These are phyloP conservation scores for Auriscalpium vulgare DNA, from an alignment of 768 basidiomycete genomes.

Conservation along the genomic window DNA sequence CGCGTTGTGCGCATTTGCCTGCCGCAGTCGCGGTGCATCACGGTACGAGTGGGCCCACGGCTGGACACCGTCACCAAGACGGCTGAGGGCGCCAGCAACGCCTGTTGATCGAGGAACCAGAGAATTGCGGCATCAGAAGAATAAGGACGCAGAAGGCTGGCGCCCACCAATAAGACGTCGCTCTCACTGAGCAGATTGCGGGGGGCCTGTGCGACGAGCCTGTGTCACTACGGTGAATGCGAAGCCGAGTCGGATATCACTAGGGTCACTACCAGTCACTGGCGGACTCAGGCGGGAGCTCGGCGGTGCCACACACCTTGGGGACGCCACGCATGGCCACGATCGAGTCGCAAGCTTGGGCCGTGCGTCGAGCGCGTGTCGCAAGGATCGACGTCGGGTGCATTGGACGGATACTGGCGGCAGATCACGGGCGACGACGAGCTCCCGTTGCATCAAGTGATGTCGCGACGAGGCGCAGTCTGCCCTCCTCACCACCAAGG, in stretches of 20 bases:
- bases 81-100: neutral
- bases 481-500: too few species aligned
- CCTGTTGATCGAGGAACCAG: slow-evolving; percentile 5
- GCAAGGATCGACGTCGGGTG: slow-evolving; percentile 11
- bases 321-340: too few species aligned
- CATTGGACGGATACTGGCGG: neutral
- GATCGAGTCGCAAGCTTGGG: too few species aligned
- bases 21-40: neutral
- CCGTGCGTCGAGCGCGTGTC: too few species aligned
- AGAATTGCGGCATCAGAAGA: slow-evolving; percentile 2
- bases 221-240: too few species aligned
- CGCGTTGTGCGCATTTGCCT: neutral
- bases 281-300: too few species aligned
- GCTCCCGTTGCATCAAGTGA: slow-evolving; percentile 13
- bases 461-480: slow-evolving; percentile 1
- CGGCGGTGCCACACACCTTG: too few species aligned
- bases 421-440: neutral
- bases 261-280: too few species aligned
- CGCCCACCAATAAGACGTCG: too few species aligned
- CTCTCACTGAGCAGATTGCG: too few species aligned
- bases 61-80: slow-evolving; percentile 15
- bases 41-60: neutral
- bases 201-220: too few species aligned
- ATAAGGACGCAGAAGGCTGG: neutral
- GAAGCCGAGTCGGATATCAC: too few species aligned